Base-by-base conservation (phyloP, 2,329 filamentous ascomycete species). In the Fusarium mangiferae region DNA sequence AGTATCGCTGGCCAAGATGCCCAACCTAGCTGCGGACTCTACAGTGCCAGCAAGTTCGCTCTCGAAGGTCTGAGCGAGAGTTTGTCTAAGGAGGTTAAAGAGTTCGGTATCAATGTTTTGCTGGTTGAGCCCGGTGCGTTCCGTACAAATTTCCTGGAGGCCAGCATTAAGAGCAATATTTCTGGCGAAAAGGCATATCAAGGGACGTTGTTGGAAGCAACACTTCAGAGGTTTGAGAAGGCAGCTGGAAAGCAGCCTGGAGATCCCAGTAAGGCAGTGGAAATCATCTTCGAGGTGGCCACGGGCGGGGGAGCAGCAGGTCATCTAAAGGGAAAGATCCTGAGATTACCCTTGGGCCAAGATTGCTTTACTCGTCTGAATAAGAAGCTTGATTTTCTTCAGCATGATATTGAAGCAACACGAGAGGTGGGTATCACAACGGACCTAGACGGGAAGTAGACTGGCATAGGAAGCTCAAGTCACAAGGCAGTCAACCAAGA, bases 121-220 rank as follows among this genome's bases (percentile, higher is more conserved):
- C 79, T 86, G 18, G 80, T 88, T 26, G 86, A 88, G 74, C 86
- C 85, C 1, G 87, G 87, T 5, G 84, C 83, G 44, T 89, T 87
- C 69, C 81, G 86, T 6, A 88, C 87, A 17, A 83, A 84, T n/a
- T 84, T 87, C 61, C 77, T 87, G 28, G 65, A 66, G 45, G 76
- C 77, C 55, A 78, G 73, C 41, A 36, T 70, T 9, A 71, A 72
- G 39, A 79, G 66, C 54, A 68, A 77, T 13, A 67, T 74, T 11
- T 57, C 66, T 3, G 69, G 72, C 17, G 71, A 73, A 5, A 69
- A 75, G 15, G 74, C 75, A 3, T 83, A 84, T 59, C 69, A 80
- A 48, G 80, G 75, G 26, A 79, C 77, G 5, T 70, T 75, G 1
- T 77, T 80, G 4, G 74, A 71, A 14, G 73, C 76, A 24, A 75